Evolutionary conservation across 2,329 filamentous ascomycete species (phyloP), one percentile per base, ranked within the genome.

Genomic region (Cucurbitaria berberidis): DNA sequence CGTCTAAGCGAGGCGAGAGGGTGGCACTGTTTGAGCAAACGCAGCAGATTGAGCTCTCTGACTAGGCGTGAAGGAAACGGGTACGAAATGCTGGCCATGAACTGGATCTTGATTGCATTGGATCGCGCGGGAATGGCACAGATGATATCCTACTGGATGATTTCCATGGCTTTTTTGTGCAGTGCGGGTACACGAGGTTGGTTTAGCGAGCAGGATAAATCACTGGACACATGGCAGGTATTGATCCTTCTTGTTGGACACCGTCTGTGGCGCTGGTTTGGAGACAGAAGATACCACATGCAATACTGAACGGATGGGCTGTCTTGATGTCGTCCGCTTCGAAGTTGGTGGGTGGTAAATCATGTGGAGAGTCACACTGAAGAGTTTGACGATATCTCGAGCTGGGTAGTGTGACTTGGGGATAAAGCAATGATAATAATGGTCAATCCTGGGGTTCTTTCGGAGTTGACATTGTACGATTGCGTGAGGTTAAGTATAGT

Each of bases 291-390:
- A 26, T 26, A 26, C 24, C 5, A 9, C 5, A 26, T 26, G 9
- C 24, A 26, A 5, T 5, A 26, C 24, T 5, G 24, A 9, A 5
- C 18, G 13, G 19, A 8, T 13, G 53, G 13, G 68, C 61, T 7
- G 61, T 27, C 48, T 75, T 77, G 4, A 63, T 58, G 2, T 51
- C 58, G 1, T 54, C 45, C 21, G 64, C 55, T 3, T 61, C 55
- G 64, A 79, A 79, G 55, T 60, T 1, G 62, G 56, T 0, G 77
- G 70, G 62, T 79, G 76, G 68, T 72, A 78, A 57, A 80, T 70
- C 8, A 64, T 61, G 77, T 76, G 80, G 55, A 78, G 73, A 57
- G 78, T 77, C 78, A 80, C 80, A 39, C 39, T 62, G 51, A 19
- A 21, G 39, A 36, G 18, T 42, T 19, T n/a, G 15, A 34, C 27